Evolutionary conservation across 345 rosid species (phyloP).

Genomic region (Diplotaxis tenuifolia): DNA sequence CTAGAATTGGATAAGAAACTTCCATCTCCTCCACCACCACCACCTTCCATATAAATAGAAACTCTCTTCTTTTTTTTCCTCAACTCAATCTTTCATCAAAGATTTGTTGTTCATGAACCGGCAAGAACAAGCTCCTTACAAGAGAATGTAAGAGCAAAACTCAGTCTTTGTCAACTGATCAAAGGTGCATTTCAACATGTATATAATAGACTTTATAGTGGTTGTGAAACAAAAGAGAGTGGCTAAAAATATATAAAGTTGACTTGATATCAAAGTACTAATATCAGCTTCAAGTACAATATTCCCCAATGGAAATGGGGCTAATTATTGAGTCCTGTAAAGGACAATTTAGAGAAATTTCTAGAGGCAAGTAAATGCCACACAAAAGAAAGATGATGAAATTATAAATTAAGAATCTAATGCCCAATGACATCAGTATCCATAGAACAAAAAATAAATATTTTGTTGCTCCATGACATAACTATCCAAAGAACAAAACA

Average conservation of each 20-base stretch:
- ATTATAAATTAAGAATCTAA: conserved; percentile 30
- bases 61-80: conserved; percentile 10
- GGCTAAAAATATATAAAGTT: conserved; percentile 28
- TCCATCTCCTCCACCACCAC: conserved; percentile 35
- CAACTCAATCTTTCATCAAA: conserved; percentile 23
- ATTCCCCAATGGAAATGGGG: conserved; percentile 33
- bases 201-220: conserved; percentile 40
- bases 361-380: conserved; percentile 17
- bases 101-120: conserved; percentile 32
- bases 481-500: conserved; percentile 24
- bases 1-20: conserved; percentile 41
- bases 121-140: conserved; percentile 30
- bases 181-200: conserved; percentile 64
- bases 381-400: background rate
- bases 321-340: conserved; percentile 20
- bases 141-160: conserved; percentile 28
- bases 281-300: conserved; percentile 5
- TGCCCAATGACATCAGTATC: conserved; percentile 33
- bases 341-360: background rate
- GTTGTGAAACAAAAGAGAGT: conserved; percentile 25
- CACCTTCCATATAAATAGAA: conserved; percentile 36
- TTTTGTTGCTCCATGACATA: conserved; percentile 26
- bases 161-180: conserved; percentile 53
- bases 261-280: conserved; percentile 38
- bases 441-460: conserved; percentile 25